phyloP scores from a whole-genome alignment of 306 rosid species.

The Cucumis cinereus region DNA sequence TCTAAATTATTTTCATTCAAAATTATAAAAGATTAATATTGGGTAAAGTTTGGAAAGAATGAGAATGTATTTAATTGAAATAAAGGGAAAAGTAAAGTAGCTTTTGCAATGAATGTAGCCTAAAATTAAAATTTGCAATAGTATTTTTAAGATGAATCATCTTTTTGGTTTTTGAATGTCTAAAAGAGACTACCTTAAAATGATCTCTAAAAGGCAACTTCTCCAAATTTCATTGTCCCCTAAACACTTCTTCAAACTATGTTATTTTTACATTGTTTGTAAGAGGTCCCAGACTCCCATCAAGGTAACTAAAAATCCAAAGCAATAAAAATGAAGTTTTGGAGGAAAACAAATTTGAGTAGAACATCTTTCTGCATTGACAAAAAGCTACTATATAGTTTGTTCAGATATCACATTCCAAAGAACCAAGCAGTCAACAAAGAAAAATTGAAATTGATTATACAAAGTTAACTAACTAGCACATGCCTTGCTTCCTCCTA shows the following conservation, averaged over 20 bases:
- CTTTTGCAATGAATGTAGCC: no score
- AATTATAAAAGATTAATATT: no score
- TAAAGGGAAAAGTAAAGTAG: no score
- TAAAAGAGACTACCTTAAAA: background rate
- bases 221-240: no score
- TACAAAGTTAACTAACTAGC: slow-evolving; percentile 1
- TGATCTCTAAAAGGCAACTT: background rate
- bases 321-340: background rate
- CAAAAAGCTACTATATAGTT: background rate
- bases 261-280: background rate
- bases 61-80: no score
- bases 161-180: background rate
- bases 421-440: slow-evolving; percentile 1
- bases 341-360: background rate
- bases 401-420: slow-evolving; percentile 5
- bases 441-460: slow-evolving; percentile 2
- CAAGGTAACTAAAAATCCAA: background rate
- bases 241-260: no score
- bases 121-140: no score
- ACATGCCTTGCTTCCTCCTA: background rate
- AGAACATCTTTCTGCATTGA: background rate
- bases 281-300: background rate
- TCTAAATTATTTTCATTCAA: no score
- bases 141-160: background rate
- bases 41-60: no score